Base-by-base conservation (phyloP, 371 early-diverging fungal species). In the Mucor lusitanicus region DNA sequence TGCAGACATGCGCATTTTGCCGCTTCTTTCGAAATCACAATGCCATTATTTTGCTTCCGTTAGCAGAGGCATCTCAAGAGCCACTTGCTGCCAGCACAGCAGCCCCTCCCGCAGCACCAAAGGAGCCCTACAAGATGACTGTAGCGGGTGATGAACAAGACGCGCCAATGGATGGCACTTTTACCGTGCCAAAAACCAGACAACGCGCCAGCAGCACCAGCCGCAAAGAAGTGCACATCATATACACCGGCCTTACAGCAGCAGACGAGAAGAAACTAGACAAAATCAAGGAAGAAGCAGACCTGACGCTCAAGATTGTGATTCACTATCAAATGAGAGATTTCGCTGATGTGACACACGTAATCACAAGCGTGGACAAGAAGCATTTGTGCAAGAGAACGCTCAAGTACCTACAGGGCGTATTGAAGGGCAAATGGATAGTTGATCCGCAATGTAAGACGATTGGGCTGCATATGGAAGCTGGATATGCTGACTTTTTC, bases 361-460 rank as follows among this genome's bases (percentile, higher is more conserved):
- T 81, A 3, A 65, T 78, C 19, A 74, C 77, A 1, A 69, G 70
- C 12, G 63, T 71, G 17, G 66, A 82, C 30, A 75, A 76, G n/a
- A 35, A 72, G 0, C 33, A 69, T 3, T 32, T 77, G 5, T 74
- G 79, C 39, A 40, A 60, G 11, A 39, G 83, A 30, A 80, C 83
- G 13, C 62, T 77, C 11, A 82, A 82, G 53, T 82, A 82, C 56
- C 54, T 80, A 0, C 69, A 68, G 21, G 76, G 77, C 5, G 61
- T 80, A 3, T 32, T 82, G 9, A 56, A 53, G 23, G 83, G 83
- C 3, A 77, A 72, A 61, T 82, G 83, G 83, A 68, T 82, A 19
- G 75, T 82, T 0, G 67, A 74, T 21, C 61, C 50, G 0, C n/a
- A 60, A 32, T 82, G 83, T 76, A 78, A 67, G 74, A 21, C 12